phyloP scores from a whole-genome alignment of 441 rosid species.

The Bocquillonia castaneifolia region DNA sequence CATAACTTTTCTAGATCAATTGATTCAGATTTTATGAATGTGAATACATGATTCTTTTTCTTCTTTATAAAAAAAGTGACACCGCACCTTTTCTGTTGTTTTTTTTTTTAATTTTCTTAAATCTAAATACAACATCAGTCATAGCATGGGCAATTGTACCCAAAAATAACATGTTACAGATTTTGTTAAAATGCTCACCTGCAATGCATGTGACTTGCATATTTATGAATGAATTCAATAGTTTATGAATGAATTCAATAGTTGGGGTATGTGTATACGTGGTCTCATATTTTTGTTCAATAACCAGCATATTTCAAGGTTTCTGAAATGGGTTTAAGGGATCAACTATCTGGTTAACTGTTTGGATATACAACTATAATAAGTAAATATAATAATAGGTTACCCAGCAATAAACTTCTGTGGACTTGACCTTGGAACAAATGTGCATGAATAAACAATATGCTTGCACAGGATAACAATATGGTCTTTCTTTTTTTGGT shows the following conservation, averaged over 20 bases:
- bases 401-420: not conserved
- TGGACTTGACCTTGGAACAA: not conserved
- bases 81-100: too few species aligned
- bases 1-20: not conserved
- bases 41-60: not conserved
- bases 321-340: not conserved
- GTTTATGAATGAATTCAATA: too few species aligned
- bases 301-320: not conserved
- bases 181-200: not conserved
- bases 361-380: not conserved
- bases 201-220: not conserved
- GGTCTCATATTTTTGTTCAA: not conserved
- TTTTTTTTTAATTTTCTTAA: too few species aligned
- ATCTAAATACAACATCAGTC: too few species aligned
- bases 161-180: not conserved
- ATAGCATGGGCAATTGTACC: too few species aligned
- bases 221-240: not conserved
- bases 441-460: not conserved
- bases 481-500: not conserved
- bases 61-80: not conserved
- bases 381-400: not conserved
- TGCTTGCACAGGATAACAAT: not conserved
- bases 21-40: not conserved
- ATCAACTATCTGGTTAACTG: not conserved
- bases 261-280: too few species aligned